Percentiles rank a stretch among this genome's conserved stretches.
Evolutionary conservation across 169 alveolate genomes (phyloP).

Genomic region (Sarcocystis neurona): DNA sequence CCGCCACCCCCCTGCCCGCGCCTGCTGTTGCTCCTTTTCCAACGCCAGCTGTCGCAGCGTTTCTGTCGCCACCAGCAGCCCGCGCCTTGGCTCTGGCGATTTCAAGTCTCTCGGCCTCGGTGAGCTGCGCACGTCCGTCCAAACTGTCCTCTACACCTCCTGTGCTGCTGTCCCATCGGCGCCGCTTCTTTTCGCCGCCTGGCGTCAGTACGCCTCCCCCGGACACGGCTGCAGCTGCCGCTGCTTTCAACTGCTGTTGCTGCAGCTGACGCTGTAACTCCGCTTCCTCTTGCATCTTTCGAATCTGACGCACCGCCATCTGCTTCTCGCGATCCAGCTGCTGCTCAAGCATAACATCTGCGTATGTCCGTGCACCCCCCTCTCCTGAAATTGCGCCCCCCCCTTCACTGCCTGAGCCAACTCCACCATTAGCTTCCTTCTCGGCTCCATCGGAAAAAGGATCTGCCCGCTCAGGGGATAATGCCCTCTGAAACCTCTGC

Average conservation of each 20-base stretch:
- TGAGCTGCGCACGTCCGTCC: slow-evolving; percentile 47
- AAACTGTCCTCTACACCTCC: neutral
- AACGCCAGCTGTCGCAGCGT: slow-evolving; percentile 15
- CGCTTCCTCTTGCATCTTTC: slow-evolving; percentile 62
- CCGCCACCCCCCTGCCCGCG: slow-evolving; percentile 28
- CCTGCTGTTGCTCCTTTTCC: slow-evolving; percentile 56
- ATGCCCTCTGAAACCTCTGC: slow-evolving; percentile 61
- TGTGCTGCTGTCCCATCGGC: slow-evolving; percentile 60
- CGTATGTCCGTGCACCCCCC: slow-evolving; percentile 61
- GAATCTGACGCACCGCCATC: slow-evolving; percentile 65
- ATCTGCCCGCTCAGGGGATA: slow-evolving; percentile 85
- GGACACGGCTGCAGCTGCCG: slow-evolving; percentile 9
- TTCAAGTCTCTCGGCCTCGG: slow-evolving; percentile 43
- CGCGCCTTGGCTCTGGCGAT: neutral
- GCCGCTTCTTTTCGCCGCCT: slow-evolving; percentile 58
- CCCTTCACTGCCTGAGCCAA: slow-evolving; percentile 73
- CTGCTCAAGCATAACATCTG: slow-evolving; percentile 65
- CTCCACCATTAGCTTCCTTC: slow-evolving; percentile 72
- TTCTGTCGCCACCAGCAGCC: neutral
- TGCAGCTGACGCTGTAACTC: slow-evolving; percentile 57
- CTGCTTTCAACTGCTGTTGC: slow-evolving; percentile 61
- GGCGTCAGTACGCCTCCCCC: slow-evolving; percentile 51
- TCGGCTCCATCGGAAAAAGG: slow-evolving; percentile 78
- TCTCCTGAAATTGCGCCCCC: slow-evolving; percentile 64
- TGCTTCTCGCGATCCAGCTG: slow-evolving; percentile 68